These are phyloP conservation scores for Fusarium veterinarium DNA, from an alignment of 2,329 filamentous ascomycete genomes.

Conservation along the genomic window DNA sequence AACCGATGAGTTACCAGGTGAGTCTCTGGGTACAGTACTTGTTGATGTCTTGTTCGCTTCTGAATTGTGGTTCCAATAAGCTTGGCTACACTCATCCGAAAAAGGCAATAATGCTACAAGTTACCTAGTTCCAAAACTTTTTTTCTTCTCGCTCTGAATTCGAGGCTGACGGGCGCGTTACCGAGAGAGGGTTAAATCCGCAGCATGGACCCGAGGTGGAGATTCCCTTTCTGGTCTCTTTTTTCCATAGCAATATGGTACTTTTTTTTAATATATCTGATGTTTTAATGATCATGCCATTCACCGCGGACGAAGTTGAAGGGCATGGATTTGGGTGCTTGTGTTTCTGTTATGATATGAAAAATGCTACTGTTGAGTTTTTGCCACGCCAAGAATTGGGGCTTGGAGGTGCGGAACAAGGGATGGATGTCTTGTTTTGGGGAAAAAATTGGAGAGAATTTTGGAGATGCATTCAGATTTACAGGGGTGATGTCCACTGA, in stretches of 20 bases:
- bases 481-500: neutral
- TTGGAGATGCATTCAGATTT: neutral
- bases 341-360: neutral
- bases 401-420: neutral
- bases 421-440: neutral
- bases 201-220: conserved; percentile 27
- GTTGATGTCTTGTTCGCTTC: neutral
- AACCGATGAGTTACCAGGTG: too few relatives aligned
- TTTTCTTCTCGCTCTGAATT: neutral
- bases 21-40: too few relatives aligned
- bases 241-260: neutral
- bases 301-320: neutral
- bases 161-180: conserved; percentile 40
- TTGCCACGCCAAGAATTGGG: conserved; percentile 1
- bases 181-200: conserved; percentile 9
- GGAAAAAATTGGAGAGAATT: conserved; percentile 12
- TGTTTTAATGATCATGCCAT: conserved; percentile 4
- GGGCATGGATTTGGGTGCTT: conserved; percentile 6
- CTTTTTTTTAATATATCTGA: neutral
- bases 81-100: conserved; percentile 19
- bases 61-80: conserved; percentile 24
- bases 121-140: conserved; percentile 23
- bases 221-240: conserved; percentile 3
- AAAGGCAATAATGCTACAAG: conserved; percentile 26
- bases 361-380: neutral